Percentiles rank a stretch among this genome's conserved stretches.
Conservation (phyloP, 192 early-diverging fungal species). For the Coemansia sp. region DNA sequence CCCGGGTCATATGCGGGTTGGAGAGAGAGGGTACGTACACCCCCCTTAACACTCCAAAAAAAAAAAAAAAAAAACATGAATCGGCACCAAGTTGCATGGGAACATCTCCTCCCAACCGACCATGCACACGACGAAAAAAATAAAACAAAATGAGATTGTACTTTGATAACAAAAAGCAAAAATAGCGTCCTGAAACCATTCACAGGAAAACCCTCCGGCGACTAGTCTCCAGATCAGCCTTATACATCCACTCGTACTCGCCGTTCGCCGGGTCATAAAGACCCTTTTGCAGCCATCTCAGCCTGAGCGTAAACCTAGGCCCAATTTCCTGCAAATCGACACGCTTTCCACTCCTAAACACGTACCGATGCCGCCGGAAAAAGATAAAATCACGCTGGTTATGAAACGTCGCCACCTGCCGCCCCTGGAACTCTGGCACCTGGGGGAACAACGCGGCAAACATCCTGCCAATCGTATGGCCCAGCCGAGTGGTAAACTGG, state of each 20-base stretch:
- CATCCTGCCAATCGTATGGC: slow-evolving; percentile 95
- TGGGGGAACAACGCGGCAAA: slow-evolving; percentile 97
- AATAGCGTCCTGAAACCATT: slow-evolving; percentile 19
- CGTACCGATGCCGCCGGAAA: slow-evolving; percentile 95
- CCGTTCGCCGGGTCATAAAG: slow-evolving; percentile 87
- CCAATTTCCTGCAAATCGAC: slow-evolving; percentile 95
- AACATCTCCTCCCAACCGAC: neutral
- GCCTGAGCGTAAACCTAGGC: slow-evolving; percentile 91
- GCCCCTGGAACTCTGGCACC: slow-evolving; percentile 92
- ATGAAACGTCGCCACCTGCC: slow-evolving; percentile 95
- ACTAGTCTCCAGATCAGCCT: slow-evolving; percentile 90
- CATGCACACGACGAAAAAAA: neutral
- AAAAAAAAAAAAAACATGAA: neutral
- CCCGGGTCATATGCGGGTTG: slow-evolving; percentile 2
- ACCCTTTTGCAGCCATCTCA: slow-evolving; percentile 94
- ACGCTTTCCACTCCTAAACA: slow-evolving; percentile 79
- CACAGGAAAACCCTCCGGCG: slow-evolving; percentile 84
- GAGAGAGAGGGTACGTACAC: neutral
- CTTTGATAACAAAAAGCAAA: slow-evolving; percentile 11
- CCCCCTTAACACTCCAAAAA: neutral
- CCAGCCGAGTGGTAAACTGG: slow-evolving; percentile 94
- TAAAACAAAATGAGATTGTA: neutral
- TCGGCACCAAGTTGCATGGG: slow-evolving; percentile 4
- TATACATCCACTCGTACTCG: slow-evolving; percentile 97
- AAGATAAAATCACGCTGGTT: slow-evolving; percentile 99